A percentile compares a stretch with the other conserved stretches of the same genome.
Evolutionary conservation across 2,329 filamentous ascomycete species (phyloP).

Genomic region (Hymenoscyphus repandus): DNA sequence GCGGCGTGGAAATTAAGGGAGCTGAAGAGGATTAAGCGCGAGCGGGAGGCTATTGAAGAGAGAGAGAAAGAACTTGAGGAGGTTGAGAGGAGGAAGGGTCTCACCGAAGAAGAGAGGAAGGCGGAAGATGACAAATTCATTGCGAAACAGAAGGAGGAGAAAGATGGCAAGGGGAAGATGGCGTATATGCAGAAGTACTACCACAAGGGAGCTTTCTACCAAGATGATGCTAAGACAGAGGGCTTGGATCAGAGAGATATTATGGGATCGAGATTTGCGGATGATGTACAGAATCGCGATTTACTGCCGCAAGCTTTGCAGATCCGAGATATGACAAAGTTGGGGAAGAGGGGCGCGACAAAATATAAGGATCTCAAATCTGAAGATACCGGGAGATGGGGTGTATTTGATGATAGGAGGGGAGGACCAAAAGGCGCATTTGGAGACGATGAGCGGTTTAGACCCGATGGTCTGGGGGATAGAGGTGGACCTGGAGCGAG

Average conservation of each 20-base stretch:
- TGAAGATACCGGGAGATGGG: constrained; percentile 91
- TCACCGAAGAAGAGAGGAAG: constrained; percentile 80
- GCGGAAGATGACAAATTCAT: constrained; percentile 79
- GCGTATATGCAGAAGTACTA: constrained; percentile 93
- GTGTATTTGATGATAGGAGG: constrained; percentile 51
- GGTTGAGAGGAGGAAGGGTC: constrained; percentile 78
- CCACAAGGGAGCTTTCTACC: constrained; percentile 95
- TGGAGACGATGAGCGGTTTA: constrained; percentile 61
- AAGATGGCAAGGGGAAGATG: constrained; percentile 70
- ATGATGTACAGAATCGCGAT: constrained; percentile 78
- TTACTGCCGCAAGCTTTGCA: constrained; percentile 87
- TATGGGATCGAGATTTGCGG: constrained; percentile 76
- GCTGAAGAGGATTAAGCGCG: constrained; percentile 79
- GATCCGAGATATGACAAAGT: constrained; percentile 85
- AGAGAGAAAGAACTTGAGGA: constrained; percentile 83
- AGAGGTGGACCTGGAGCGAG: constrained; percentile 44
- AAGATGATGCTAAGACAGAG: constrained; percentile 69
- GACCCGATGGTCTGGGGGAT: constrained; percentile 49
- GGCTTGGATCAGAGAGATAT: constrained; percentile 77
- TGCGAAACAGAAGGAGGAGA: constrained; percentile 52
- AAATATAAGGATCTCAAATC: constrained; percentile 82
- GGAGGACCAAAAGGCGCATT: constrained; percentile 33
- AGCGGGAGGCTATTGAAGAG: constrained; percentile 77
- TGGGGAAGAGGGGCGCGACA: constrained; percentile 87
- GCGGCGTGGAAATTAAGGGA: constrained; percentile 94